phyloP scores from a whole-genome alignment of 805 yeast species.

The Yarrowia porcina region DNA sequence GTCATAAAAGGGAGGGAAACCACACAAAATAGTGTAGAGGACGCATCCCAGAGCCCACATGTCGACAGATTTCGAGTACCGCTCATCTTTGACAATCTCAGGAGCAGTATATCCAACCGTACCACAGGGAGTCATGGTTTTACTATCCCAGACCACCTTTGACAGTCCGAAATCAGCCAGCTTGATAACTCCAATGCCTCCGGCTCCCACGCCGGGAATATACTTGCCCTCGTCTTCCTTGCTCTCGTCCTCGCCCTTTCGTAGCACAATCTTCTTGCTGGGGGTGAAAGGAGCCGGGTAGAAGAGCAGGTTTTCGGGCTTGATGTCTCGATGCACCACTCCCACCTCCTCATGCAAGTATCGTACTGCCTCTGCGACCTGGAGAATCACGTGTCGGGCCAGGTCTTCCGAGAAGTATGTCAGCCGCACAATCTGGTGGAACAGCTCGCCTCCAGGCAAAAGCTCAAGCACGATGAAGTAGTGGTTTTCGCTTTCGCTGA shows the following conservation, averaged over 20 bases:
- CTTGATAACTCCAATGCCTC: slow-evolving; percentile 84
- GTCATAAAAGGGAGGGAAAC: slow-evolving; percentile 96
- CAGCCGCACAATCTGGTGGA: slow-evolving; percentile 71
- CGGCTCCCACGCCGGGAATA: slow-evolving; percentile 79
- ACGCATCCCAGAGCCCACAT: slow-evolving; percentile 99
- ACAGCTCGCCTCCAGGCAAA: slow-evolving; percentile 75
- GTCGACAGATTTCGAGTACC: slow-evolving; percentile 90
- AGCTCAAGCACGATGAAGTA: slow-evolving; percentile 67
- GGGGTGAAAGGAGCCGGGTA: slow-evolving; percentile 51
- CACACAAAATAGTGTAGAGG: slow-evolving; percentile 86
- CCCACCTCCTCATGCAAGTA: slow-evolving; percentile 69
- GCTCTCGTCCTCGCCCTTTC: slow-evolving; percentile 44
- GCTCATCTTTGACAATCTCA: slow-evolving; percentile 91
- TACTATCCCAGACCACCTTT: slow-evolving; percentile 81
- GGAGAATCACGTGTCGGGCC: slow-evolving; percentile 67
- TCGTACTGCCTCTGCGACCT: slow-evolving; percentile 66
- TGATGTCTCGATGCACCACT: slow-evolving; percentile 75
- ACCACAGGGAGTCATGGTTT: slow-evolving; percentile 97
- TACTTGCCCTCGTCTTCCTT: slow-evolving; percentile 87
- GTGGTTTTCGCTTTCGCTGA: slow-evolving; percentile 49
- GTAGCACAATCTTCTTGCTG: slow-evolving; percentile 35
- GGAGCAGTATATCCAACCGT: slow-evolving; percentile 99
- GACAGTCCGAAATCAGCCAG: slow-evolving; percentile 95
- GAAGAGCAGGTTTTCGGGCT: slow-evolving; percentile 74
- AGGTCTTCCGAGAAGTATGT: slow-evolving; percentile 74